phyloP scores from a whole-genome alignment of 495 filamentous ascomycete species.

The Penicillium robsamsonii region DNA sequence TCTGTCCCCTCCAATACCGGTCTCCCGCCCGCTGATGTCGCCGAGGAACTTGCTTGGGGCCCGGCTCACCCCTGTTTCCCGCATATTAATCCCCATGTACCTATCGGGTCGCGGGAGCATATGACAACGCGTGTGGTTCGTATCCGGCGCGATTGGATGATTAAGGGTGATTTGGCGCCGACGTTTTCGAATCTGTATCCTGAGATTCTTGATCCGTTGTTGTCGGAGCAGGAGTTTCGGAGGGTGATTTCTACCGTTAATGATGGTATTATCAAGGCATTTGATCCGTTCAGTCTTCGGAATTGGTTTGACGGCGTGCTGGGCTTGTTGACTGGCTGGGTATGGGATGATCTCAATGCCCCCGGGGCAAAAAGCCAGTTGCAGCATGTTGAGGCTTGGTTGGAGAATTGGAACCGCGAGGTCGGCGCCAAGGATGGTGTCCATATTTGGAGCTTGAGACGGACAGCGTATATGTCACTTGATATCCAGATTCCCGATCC shows the following conservation, averaged over 20 bases:
- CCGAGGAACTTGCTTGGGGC: slow-evolving; percentile 67
- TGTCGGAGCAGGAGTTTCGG: slow-evolving; percentile 80
- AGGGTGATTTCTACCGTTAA: slow-evolving; percentile 76
- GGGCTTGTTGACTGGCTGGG: slow-evolving; percentile 80
- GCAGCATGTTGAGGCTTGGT: slow-evolving; percentile 64
- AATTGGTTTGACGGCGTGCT: slow-evolving; percentile 75
- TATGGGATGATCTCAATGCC: slow-evolving; percentile 87
- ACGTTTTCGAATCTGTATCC: slow-evolving; percentile 93
- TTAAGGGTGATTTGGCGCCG: slow-evolving; percentile 85
- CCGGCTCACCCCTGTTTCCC: slow-evolving; percentile 89
- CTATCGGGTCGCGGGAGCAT: slow-evolving; percentile 69
- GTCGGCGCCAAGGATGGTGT: slow-evolving; percentile 56
- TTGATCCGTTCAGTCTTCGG: slow-evolving; percentile 66
- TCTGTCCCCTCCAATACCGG: slow-evolving; percentile 42
- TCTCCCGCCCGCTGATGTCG: slow-evolving; percentile 44
- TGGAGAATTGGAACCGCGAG: slow-evolving; percentile 79
- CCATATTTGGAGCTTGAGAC: slow-evolving; percentile 69
- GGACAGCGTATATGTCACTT: slow-evolving; percentile 85
- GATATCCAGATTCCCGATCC: slow-evolving; percentile 86
- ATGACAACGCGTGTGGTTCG: slow-evolving; percentile 83
- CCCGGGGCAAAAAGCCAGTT: slow-evolving; percentile 68
- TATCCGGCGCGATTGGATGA: slow-evolving; percentile 85
- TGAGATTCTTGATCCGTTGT: slow-evolving; percentile 83
- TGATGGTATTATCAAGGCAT: slow-evolving; percentile 63
- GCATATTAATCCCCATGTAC: slow-evolving; percentile 89